Evolutionary conservation across 495 filamentous ascomycete species (phyloP), one percentile per base, ranked within the genome.

Genomic region (Aspergillus steynii): DNA sequence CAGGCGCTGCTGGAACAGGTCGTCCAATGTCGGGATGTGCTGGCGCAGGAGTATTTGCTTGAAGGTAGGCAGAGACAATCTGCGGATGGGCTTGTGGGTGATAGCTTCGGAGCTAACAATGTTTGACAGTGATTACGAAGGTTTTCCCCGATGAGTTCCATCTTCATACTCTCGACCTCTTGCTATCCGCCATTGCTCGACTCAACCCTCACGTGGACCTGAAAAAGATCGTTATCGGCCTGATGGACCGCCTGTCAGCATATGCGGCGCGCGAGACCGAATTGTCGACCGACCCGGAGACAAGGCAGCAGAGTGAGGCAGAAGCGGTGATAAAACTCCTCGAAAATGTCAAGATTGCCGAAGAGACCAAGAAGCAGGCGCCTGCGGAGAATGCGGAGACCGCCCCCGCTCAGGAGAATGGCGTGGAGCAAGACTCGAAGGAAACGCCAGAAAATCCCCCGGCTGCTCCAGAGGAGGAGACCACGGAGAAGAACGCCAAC

Each of bases 121-220:
- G 32, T 56, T 27, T 26, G 49, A 65, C 58, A 90, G 96, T 99
- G 61, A 94, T 99, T 63, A 99, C 96, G 2, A 96, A 99, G 75
- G 95, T 99, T 50, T 99, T 99, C 77, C 96, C 95, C 2, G 95
- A 99, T 77, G 95, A 99, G 73, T 99, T 92, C 71, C 95, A 99
- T 71, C 85, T 99, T 12, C 93, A 98, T 69, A 98, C 95, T 0
- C 83, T 99, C 14, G 96, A 99, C 69, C 89, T 96, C 68, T 87
- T 99, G 65, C 84, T 99, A 31, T 93, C 88, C 29, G 94, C 93
- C 3, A 96, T 96, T 32, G 90, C 94, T 27, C 81, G 93, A 60
- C 82, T 99, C 50, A 96, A 98, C 65, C 95, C 92, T 2, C 89
- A 96, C 73, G 95, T 99, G 61, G 96, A 99, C 66, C 83, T 98